Conservation (phyloP, 768 basidiomycete species). For the Boletus coccyginus region DNA sequence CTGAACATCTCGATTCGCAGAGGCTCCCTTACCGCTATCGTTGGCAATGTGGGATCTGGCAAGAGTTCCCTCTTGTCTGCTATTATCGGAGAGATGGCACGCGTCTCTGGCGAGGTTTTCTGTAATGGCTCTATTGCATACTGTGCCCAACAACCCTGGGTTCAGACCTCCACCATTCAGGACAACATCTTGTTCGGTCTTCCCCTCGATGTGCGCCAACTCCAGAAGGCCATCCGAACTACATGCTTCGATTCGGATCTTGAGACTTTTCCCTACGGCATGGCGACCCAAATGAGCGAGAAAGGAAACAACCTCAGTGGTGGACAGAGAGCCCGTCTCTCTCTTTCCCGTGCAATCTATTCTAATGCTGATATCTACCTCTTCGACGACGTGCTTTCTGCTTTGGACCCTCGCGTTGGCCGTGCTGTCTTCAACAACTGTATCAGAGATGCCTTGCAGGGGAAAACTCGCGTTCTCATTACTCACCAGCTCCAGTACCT, state of each 20-base stretch:
- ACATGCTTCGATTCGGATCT: conserved; percentile 30
- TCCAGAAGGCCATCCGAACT: conserved; percentile 26
- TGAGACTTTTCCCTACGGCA: conserved; percentile 27
- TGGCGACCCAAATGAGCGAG: conserved; percentile 46
- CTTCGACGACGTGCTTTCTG: conserved; percentile 46
- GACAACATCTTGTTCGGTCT: conserved; percentile 32
- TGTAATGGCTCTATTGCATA: conserved; percentile 29
- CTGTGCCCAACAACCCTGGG: conserved; percentile 33
- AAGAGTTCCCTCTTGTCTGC: conserved; percentile 31
- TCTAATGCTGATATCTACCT: conserved; percentile 41
- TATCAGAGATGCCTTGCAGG: conserved; percentile 20
- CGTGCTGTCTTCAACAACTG: conserved; percentile 31
- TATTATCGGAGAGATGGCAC: conserved; percentile 29
- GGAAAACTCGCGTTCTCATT: conserved; percentile 28
- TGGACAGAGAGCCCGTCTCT: conserved; percentile 49
- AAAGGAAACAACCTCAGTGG: conserved; percentile 45
- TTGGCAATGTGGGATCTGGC: conserved; percentile 27
- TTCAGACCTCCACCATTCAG: conserved; percentile 30
- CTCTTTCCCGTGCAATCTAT: conserved; percentile 46
- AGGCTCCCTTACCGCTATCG: conserved; percentile 28
- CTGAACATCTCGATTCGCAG: conserved; percentile 19
- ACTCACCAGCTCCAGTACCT: conserved; percentile 33
- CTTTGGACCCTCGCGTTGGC: conserved; percentile 46
- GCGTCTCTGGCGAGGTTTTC: conserved; percentile 23
- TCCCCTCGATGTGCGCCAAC: conserved; percentile 23